Conservation (phyloP, 2,329 filamentous ascomycete species). For the Seiridium unicorne region DNA sequence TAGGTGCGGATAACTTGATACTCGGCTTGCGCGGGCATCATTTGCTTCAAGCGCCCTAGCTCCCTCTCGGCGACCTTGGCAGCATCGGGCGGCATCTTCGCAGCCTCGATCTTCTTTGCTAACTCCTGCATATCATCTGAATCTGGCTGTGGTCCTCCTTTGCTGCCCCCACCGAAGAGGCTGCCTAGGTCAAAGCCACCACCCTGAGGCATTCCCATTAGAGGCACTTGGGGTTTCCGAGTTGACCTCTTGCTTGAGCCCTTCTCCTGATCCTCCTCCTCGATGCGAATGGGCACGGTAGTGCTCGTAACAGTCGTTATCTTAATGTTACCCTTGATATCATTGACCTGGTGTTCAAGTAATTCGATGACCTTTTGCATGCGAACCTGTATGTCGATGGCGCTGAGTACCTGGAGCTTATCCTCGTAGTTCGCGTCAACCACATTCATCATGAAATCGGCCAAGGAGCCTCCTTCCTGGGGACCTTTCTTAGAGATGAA, state of each 20-base stretch:
- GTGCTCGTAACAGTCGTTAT: slow-evolving; percentile 75
- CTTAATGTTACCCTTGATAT: slow-evolving; percentile 83
- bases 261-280: slow-evolving; percentile 53
- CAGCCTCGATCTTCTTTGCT: slow-evolving; percentile 80
- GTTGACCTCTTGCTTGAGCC: slow-evolving; percentile 36
- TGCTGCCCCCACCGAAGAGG: slow-evolving; percentile 47
- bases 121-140: slow-evolving; percentile 88
- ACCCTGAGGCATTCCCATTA: slow-evolving; percentile 18
- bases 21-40: slow-evolving; percentile 94
- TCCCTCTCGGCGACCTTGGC: slow-evolving; percentile 90
- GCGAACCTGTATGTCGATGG: slow-evolving; percentile 74
- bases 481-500: slow-evolving; percentile 83
- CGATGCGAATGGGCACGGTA: slow-evolving; percentile 57
- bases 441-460: slow-evolving; percentile 96
- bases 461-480: slow-evolving; percentile 78
- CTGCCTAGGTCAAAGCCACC: slow-evolving; percentile 31
- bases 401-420: slow-evolving; percentile 82
- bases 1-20: slow-evolving; percentile 93
- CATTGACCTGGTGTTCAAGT: slow-evolving; percentile 76
- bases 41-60: slow-evolving; percentile 83
- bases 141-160: slow-evolving; percentile 71
- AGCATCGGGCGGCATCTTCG: slow-evolving; percentile 79
- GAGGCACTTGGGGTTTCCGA: slow-evolving; percentile 18
- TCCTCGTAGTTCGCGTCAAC: slow-evolving; percentile 87
- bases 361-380: slow-evolving; percentile 82